Percentiles rank a stretch among this genome's conserved stretches.
Evolutionary conservation across 208 protist genomes (phyloP).

Genomic region (Naegleria lovaniensis): DNA sequence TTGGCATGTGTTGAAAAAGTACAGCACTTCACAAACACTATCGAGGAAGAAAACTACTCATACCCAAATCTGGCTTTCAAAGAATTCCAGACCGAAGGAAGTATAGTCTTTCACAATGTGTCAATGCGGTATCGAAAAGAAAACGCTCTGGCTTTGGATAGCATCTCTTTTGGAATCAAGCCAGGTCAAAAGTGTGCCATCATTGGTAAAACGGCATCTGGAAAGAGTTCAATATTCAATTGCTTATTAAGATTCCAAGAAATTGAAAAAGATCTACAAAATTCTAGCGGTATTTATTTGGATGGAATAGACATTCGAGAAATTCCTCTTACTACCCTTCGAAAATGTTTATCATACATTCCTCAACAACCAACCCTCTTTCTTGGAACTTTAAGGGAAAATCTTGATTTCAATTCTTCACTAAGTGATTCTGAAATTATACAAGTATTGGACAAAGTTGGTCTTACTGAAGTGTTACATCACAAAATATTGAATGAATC

Average conservation of each 20-base stretch:
- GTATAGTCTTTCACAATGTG: constrained; percentile 34
- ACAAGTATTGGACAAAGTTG: constrained; percentile 39
- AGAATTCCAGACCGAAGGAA: neutral
- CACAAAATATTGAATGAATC: too few relatives aligned
- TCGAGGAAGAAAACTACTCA: neutral
- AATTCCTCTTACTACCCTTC: neutral
- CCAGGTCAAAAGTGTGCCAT: constrained; percentile 58
- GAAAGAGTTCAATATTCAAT: constrained; percentile 29
- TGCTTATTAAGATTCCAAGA: too few relatives aligned
- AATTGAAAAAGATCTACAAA: neutral
- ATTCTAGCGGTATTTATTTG: constrained; percentile 50
- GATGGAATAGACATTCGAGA: constrained; percentile 61
- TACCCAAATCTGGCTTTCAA: neutral
- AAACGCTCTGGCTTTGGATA: constrained; percentile 35
- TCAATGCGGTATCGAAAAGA: constrained; percentile 2
- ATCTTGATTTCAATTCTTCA: constrained; percentile 76
- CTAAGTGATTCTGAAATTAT: constrained; percentile 53
- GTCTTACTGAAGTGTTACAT: neutral
- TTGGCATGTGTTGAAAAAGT: constrained; percentile 38
- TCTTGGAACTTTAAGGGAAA: constrained; percentile 40
- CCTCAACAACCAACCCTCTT: constrained; percentile 1
- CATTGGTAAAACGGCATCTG: constrained; percentile 64
- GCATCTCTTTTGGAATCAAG: constrained; percentile 40
- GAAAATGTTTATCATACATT: neutral
- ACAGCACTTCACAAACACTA: neutral